Conservation (phyloP, 495 filamentous ascomycete species). For the Friedmanniomyces simplex region DNA sequence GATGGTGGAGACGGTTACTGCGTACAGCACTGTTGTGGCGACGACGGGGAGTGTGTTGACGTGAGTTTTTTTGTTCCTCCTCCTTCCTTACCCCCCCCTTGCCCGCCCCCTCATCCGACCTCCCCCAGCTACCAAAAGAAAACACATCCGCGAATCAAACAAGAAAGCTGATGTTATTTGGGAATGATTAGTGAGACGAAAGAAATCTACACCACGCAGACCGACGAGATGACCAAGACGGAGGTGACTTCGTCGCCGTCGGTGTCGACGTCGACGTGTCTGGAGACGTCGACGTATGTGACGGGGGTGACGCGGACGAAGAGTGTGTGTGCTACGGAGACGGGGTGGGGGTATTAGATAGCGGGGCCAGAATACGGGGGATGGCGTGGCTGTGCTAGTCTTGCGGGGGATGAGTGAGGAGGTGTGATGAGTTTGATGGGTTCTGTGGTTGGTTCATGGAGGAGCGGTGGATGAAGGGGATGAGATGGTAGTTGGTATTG, state of each 20-base stretch:
- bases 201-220: background rate
- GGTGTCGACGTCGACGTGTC: background rate
- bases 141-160: too few species aligned
- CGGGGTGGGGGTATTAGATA: background rate
- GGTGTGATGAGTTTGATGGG: too few species aligned
- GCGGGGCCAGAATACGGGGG: background rate
- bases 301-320: background rate
- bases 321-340: background rate
- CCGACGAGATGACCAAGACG: background rate
- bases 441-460: background rate
- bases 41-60: background rate
- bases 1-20: background rate
- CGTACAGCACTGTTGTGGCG: background rate
- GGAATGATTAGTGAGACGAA: background rate
- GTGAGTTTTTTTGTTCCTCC: background rate
- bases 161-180: too few species aligned
- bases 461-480: background rate
- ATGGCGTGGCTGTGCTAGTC: too few species aligned
- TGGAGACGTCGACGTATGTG: background rate
- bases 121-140: too few species aligned
- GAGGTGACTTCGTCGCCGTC: background rate
- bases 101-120: too few species aligned
- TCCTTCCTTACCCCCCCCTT: too few species aligned
- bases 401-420: too few species aligned
- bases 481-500: background rate